Percentiles rank a stretch among this genome's conserved stretches.
Evolutionary conservation across 2,329 filamentous ascomycete species (phyloP).

Genomic region (Lojkania enalia): DNA sequence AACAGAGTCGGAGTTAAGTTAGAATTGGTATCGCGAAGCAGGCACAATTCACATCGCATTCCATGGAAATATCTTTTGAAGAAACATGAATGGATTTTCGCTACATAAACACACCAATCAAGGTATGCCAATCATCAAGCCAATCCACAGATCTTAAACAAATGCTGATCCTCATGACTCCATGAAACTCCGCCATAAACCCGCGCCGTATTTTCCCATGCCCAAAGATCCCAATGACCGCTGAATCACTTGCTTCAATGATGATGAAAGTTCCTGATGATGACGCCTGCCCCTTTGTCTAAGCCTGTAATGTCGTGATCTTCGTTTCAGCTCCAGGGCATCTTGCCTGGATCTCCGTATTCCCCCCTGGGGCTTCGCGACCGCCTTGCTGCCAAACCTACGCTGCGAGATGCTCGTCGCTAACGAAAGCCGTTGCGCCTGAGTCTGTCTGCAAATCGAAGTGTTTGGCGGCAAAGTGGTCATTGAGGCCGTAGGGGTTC

Average conservation of each 20-base stretch:
- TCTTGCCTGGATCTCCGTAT: neutral
- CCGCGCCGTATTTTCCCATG: conserved; percentile 11
- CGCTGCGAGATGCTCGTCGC: conserved; percentile 54
- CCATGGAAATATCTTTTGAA: no score
- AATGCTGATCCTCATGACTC: conserved; percentile 23
- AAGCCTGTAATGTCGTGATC: conserved; percentile 31
- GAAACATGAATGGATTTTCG: no score
- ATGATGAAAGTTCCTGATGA: conserved; percentile 33
- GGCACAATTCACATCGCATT: no score
- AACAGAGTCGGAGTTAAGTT: no score
- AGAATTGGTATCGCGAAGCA: no score
- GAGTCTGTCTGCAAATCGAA: conserved; percentile 51
- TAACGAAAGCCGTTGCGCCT: conserved; percentile 51
- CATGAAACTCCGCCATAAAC: conserved; percentile 23
- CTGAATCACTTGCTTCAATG: conserved; percentile 20
- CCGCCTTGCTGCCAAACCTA: conserved; percentile 36
- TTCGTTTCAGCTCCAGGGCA: conserved; percentile 26
- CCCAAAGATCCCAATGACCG: conserved; percentile 18
- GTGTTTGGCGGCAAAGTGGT: conserved; percentile 46
- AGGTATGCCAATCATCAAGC: no score
- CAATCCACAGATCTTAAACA: neutral
- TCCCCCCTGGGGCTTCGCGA: conserved; percentile 28
- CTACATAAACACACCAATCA: no score
- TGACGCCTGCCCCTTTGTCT: conserved; percentile 24
- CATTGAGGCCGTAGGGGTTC: conserved; percentile 41